phyloP scores from a whole-genome alignment of 768 basidiomycete species.

The Collybiopsis confluens region DNA sequence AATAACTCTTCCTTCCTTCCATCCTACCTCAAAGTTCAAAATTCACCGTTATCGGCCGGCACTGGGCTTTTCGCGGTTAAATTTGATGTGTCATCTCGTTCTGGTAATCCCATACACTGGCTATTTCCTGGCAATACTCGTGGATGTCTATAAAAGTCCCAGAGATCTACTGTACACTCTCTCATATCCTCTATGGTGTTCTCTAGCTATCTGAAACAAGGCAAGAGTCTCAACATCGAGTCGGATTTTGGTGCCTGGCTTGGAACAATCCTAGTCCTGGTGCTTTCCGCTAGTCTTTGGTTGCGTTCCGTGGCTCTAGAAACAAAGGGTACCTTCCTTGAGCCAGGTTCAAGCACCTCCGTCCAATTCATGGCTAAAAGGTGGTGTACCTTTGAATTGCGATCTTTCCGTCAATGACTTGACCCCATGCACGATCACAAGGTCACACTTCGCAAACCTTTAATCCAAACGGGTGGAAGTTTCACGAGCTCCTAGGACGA shows the following conservation, averaged over 20 bases:
- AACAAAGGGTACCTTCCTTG: neutral
- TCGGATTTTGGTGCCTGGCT: neutral
- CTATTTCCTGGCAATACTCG: neutral
- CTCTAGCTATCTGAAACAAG: neutral
- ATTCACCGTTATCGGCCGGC: too few species aligned
- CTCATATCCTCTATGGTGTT: neutral
- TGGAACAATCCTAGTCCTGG: neutral
- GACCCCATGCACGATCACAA: neutral
- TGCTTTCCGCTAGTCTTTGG: neutral
- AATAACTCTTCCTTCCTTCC: too few species aligned
- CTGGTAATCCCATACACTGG: constrained; percentile 1
- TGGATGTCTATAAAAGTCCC: neutral
- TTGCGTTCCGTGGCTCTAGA: neutral
- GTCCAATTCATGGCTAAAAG: constrained; percentile 1
- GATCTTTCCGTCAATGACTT: neutral
- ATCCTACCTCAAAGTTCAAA: too few species aligned
- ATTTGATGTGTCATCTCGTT: neutral
- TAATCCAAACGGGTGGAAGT: constrained; percentile 1
- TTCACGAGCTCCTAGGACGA: neutral
- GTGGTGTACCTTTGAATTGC: neutral
- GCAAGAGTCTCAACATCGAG: neutral
- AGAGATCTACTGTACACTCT: neutral
- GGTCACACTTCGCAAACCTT: neutral
- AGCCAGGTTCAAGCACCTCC: constrained; percentile 2
- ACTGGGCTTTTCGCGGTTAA: too few species aligned